A percentile compares a stretch with the other conserved stretches of the same genome.
These are phyloP conservation scores for Hygrocybe coccinea DNA, from an alignment of 768 basidiomycete genomes.

Conservation along the genomic window DNA sequence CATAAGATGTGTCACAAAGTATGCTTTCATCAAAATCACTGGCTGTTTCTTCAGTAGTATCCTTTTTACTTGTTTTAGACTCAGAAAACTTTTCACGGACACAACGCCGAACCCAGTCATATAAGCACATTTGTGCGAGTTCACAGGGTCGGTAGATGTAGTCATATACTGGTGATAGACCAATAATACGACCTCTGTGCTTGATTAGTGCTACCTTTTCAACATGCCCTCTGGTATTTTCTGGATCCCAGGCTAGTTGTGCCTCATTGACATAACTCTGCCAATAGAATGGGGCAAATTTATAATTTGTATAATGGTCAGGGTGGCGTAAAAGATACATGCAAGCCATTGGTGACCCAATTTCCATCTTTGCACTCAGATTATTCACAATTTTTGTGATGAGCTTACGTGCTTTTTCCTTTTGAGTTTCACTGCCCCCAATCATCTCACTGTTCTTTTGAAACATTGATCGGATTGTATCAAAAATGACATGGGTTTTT, in stretches of 20 bases:
- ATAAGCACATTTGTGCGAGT: slow-evolving; percentile 20
- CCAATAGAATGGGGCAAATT: slow-evolving; percentile 20
- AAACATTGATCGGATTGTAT: slow-evolving; percentile 22
- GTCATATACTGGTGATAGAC: slow-evolving; percentile 22
- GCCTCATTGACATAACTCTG: slow-evolving; percentile 16
- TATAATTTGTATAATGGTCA: slow-evolving; percentile 30
- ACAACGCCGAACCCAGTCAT: slow-evolving; percentile 24
- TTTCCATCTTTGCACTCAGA: slow-evolving; percentile 26
- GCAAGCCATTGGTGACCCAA: slow-evolving; percentile 26
- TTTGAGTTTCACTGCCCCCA: background rate
- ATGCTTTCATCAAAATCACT: background rate
- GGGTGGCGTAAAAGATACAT: slow-evolving; percentile 24
- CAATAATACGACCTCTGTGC: slow-evolving; percentile 11
- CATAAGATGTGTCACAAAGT: slow-evolving; percentile 18
- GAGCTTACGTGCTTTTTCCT: slow-evolving; percentile 18
- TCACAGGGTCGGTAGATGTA: slow-evolving; percentile 24
- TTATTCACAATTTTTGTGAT: slow-evolving; percentile 27
- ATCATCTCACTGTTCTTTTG: slow-evolving; percentile 20
- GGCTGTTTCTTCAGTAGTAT: background rate
- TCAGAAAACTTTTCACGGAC: slow-evolving; percentile 9
- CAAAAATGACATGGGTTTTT: slow-evolving; percentile 34
- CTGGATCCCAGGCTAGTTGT: slow-evolving; percentile 7
- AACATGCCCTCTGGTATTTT: slow-evolving; percentile 3
- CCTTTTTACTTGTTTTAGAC: background rate
- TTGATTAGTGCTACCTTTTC: slow-evolving; percentile 21